Evolutionary conservation across 2,329 filamentous ascomycete genomes (phyloP), one percentile per base, ranked within the genome.

Genomic region (Paraphoma sp.): DNA sequence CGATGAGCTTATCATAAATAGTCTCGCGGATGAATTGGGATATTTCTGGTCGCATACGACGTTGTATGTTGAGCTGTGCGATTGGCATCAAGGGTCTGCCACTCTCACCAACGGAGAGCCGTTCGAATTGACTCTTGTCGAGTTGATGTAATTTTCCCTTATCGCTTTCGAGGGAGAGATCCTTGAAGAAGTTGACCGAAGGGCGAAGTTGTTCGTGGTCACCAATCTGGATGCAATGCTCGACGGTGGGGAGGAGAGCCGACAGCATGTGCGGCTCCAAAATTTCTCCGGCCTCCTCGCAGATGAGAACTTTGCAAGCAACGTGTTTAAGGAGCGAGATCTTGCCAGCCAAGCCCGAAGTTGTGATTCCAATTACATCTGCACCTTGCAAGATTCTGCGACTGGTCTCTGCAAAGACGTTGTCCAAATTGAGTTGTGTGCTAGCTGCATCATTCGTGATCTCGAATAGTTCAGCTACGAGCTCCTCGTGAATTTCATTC

Each of bases 201-300:
- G 87, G 87, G 0, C 86, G 82, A 1, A 89, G 78, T 63, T 89
- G 87, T 17, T 81, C 75, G 55, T 89, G 86, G 63, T 89, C 87
- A 0, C 87, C 87, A 40, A 89, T 89, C 12, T 86, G 79, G 16
- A 90, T 85, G 6, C 80, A 75, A 55, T 91, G 87, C 67, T 90
- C 81, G 0, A 89, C 57, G 4, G 81, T 81, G 0, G 87, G 86
- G 0, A 88, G 75, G 4, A 90, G 69, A 0, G 87, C 81, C 0
- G 85, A 85, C 1, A 90, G 68, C 2, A 85, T 76, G 56, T 90
- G 87, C 0, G 85, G 79, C 68, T 91, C 89, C 31, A 90, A 77
- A 0, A 91, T 85, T 59, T 91, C 88, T 0, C 84, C 88, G 1
- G 88, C 88, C 65, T 91, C 88, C 68, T 91, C 88, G 33, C 85